Conservation (phyloP, 306 rosid species). For the Oemleria cerasiformis region DNA sequence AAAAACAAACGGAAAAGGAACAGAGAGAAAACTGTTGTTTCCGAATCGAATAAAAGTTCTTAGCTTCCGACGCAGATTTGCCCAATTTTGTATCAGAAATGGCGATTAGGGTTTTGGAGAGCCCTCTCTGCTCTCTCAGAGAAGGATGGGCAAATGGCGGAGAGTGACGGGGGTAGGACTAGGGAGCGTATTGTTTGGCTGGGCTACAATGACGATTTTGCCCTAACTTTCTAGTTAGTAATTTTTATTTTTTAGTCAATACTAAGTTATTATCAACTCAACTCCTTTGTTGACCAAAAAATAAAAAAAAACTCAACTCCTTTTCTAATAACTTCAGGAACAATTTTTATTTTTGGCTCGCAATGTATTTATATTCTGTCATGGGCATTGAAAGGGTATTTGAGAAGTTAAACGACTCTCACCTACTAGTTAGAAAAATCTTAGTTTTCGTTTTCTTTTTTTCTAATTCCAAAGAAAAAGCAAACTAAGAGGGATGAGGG, state of each 20-base stretch:
- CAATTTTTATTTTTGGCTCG: too few species aligned
- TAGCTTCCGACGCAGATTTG: neutral
- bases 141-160: neutral
- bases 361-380: too few species aligned
- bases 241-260: neutral
- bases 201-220: neutral
- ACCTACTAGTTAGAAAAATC: too few species aligned
- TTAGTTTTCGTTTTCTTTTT: too few species aligned
- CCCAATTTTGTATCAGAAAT: neutral
- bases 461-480: too few species aligned
- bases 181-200: neutral
- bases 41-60: neutral
- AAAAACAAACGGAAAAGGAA: neutral
- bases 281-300: too few species aligned
- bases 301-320: neutral
- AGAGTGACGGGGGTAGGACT: neutral
- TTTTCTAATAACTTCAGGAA: too few species aligned
- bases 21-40: neutral
- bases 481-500: too few species aligned
- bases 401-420: too few species aligned
- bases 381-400: too few species aligned
- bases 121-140: neutral
- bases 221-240: neutral
- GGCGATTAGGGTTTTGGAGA: conserved; percentile 19
- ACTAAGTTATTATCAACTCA: neutral